Evolutionary conservation across 768 basidiomycete species (phyloP), one percentile per base, ranked within the genome.

Genomic region (Suillus ampliporus): DNA sequence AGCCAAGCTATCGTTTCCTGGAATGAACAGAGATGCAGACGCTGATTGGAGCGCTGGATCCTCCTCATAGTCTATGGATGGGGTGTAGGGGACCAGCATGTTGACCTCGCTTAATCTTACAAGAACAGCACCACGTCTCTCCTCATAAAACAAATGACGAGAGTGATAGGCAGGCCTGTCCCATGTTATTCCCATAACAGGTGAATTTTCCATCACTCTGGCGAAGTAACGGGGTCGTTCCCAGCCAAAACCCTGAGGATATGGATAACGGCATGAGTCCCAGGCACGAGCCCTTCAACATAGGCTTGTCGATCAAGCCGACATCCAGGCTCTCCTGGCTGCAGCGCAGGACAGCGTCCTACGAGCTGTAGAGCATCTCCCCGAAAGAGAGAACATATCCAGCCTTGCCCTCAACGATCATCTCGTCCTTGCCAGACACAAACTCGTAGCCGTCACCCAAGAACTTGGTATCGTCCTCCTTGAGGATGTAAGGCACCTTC

Each of bases 91-190:
- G 46, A 71, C 58, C 28, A 74, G 65, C 3, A 63, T 59, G 65
- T 74, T 76, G 5, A 76, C 63, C 47, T 76, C 65, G 37, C 65
- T 67, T 4, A 70, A 72, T 7, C 59, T 56, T 6, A 76, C 74
- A 1, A 65, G 61, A 0, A 73, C 60, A 1, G 54, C 61, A 2
- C 70, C 70, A 14, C 68, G 70, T 26, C 61, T 53, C 23, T 74
- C 72, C 44, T 75, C 74, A 38, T 68, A 65, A 1, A 72, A 66
- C 23, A 67, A 66, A 35, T 70, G 66, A 58, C 68, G 72, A 11
- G 68, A 70, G 41, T 61, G 65, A 69, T 68, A 75, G 3, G 59
- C 68, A 38, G 72, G 66, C 1, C 54, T 7, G 28, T 68, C 64
- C 31, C 75, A 66, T 4, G 56, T 66, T 26, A 75, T 65, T 3